Conservation (phyloP, 768 basidiomycete genomes). For the Psilocybe cyanescens region DNA sequence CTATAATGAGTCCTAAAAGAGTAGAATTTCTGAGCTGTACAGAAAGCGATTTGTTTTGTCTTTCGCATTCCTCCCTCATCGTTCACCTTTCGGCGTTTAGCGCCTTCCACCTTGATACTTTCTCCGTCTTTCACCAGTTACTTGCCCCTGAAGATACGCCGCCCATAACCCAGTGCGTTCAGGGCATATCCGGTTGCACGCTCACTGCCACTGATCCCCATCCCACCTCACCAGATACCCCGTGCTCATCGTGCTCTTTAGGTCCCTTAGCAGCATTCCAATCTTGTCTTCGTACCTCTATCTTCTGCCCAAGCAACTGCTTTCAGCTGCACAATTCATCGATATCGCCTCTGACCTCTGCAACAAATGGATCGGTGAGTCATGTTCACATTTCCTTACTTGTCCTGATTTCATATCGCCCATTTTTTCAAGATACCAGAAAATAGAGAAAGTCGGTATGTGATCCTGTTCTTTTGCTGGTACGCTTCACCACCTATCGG, state of each 20-base stretch:
- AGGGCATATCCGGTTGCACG: constrained; percentile 15
- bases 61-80: constrained; percentile 17
- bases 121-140: constrained; percentile 28
- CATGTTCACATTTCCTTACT: not conserved
- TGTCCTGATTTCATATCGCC: not conserved
- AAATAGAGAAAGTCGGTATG: constrained; percentile 98
- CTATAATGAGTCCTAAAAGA: constrained; percentile 8
- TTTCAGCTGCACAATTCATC: not conserved
- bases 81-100: constrained; percentile 15
- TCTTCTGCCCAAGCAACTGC: not conserved
- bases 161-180: constrained; percentile 20
- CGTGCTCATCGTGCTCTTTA: constrained; percentile 12
- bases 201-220: constrained; percentile 18
- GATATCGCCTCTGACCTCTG: not conserved
- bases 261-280: not conserved
- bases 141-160: constrained; percentile 22
- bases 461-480: constrained; percentile 30
- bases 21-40: constrained; percentile 13
- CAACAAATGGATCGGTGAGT: constrained; percentile 48
- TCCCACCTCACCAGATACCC: constrained; percentile 14
- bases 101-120: constrained; percentile 3
- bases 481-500: constrained; percentile 17
- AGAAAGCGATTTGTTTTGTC: constrained; percentile 17
- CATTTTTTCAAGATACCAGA: constrained; percentile 76
- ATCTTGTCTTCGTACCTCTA: not conserved